These are phyloP conservation scores for Fusarium domesticum DNA, from an alignment of 2,329 filamentous ascomycete genomes.

Conservation along the genomic window DNA sequence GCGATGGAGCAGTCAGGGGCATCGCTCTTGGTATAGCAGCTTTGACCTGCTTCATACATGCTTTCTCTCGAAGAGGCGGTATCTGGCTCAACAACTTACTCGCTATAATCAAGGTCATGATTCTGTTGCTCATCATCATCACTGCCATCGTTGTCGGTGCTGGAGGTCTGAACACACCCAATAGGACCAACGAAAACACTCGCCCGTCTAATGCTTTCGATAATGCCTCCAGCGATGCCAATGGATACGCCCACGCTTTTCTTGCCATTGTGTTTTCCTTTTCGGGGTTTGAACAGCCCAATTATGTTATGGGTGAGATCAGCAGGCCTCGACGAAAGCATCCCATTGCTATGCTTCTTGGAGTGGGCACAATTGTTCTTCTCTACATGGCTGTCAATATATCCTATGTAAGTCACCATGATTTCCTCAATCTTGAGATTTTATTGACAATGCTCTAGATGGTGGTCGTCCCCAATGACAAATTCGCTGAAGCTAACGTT, in stretches of 20 bases:
- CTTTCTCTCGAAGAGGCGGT: conserved; percentile 46
- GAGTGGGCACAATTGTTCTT: conserved; percentile 30
- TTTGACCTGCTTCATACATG: conserved; percentile 47
- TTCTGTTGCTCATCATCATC: conserved; percentile 44
- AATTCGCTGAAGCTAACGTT: conserved; percentile 18
- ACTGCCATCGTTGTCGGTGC: conserved; percentile 34
- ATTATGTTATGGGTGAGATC: conserved; percentile 37
- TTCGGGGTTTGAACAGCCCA: conserved; percentile 39
- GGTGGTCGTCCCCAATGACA: conserved; percentile 33
- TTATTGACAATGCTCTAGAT: conserved; percentile 33
- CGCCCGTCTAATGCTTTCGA: conserved; percentile 25
- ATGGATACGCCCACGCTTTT: conserved; percentile 39
- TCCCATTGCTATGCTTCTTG: conserved; percentile 31
- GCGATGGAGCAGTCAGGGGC: conserved; percentile 39
- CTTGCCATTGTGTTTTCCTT: conserved; percentile 42
- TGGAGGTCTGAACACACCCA: conserved; percentile 26
- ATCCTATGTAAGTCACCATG: conserved; percentile 35
- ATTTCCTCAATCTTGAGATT: rapidly evolving
- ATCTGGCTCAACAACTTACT: conserved; percentile 51
- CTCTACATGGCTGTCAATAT: conserved; percentile 40
- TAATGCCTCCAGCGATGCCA: conserved; percentile 23
- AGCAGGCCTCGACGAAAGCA: conserved; percentile 33
- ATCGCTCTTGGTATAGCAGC: conserved; percentile 46
- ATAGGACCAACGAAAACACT: conserved; percentile 29
- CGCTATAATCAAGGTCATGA: conserved; percentile 46